Evolutionary conservation across 495 filamentous ascomycete species (phyloP).

Genomic region (Penicillium canescens): DNA sequence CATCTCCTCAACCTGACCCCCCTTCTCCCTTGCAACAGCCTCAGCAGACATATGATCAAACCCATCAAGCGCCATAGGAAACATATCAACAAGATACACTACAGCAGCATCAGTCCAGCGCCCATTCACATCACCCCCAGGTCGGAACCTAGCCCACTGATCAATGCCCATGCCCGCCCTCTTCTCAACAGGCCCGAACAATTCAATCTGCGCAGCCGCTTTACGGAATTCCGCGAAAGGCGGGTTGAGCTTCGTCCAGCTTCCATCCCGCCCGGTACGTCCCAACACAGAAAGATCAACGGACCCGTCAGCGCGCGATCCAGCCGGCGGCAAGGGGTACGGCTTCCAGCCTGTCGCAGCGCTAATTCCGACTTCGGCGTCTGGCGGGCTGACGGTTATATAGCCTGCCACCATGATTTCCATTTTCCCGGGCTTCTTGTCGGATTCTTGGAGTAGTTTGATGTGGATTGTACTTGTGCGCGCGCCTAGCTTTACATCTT

Average conservation of each 20-base stretch:
- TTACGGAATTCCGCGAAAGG: constrained; percentile 51
- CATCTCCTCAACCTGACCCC: constrained; percentile 9
- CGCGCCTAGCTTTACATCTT: constrained; percentile 71
- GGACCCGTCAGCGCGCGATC: constrained; percentile 19
- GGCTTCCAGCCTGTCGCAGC: constrained; percentile 53
- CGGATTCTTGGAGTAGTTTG: constrained; percentile 52
- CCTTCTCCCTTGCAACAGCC: constrained; percentile 18
- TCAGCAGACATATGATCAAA: constrained; percentile 34
- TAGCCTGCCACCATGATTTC: constrained; percentile 67
- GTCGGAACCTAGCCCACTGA: constrained; percentile 63
- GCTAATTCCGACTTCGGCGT: constrained; percentile 57
- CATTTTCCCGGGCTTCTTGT: constrained; percentile 19
- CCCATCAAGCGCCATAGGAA: constrained; percentile 57
- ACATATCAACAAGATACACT: constrained; percentile 64
- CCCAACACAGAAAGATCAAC: constrained; percentile 34
- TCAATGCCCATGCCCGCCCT: constrained; percentile 48
- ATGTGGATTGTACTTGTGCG: constrained; percentile 71
- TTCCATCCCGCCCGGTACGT: constrained; percentile 33
- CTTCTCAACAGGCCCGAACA: constrained; percentile 56
- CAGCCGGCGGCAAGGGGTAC: constrained; percentile 44
- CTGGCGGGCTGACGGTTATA: constrained; percentile 64
- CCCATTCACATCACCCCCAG: constrained; percentile 37
- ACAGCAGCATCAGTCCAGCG: constrained; percentile 56
- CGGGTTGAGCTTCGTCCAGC: constrained; percentile 32
- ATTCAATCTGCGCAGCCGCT: constrained; percentile 53